These are phyloP conservation scores for Detonula confervacea DNA, from an alignment of 352 stramenopile genomes.

Conservation along the genomic window DNA sequence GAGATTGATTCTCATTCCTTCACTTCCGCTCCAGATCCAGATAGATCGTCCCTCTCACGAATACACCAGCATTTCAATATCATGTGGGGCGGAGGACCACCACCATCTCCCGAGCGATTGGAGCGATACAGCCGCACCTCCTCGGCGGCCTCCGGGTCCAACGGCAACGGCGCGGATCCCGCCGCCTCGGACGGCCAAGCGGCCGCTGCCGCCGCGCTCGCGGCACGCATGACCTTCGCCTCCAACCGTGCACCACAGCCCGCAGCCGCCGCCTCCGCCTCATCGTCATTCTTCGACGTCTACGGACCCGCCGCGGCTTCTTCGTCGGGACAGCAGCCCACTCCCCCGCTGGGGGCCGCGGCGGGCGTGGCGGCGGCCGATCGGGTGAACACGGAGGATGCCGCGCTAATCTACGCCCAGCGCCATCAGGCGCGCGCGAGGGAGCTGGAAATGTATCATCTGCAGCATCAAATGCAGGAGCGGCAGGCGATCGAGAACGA, in stretches of 20 bases:
- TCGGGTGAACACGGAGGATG: conserved; percentile 22
- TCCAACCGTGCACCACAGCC: conserved; percentile 18
- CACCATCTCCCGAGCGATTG: conserved; percentile 12
- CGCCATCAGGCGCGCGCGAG: too few relatives aligned
- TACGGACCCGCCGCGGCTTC: conserved; percentile 31
- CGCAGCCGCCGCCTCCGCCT: not conserved
- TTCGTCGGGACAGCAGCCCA: not conserved
- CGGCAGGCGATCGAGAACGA: conserved; percentile 35
- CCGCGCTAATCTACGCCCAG: conserved; percentile 15
- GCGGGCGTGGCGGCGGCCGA: too few relatives aligned
- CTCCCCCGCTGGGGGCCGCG: too few relatives aligned
- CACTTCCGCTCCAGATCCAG: too few relatives aligned
- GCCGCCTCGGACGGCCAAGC: conserved; percentile 24
- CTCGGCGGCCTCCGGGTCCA: conserved; percentile 8
- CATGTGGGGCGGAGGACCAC: conserved; percentile 34
- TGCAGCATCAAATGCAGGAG: conserved; percentile 50
- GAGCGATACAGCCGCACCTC: conserved; percentile 22
- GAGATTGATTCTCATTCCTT: too few relatives aligned
- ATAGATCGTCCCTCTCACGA: too few relatives aligned
- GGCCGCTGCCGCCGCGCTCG: conserved; percentile 37
- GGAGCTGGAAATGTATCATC: conserved; percentile 37
- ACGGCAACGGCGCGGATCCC: too few relatives aligned
- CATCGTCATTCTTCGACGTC: conserved; percentile 19
- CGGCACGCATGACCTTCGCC: conserved; percentile 45
- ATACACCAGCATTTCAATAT: conserved; percentile 5